phyloP scores from a whole-genome alignment of 495 filamentous ascomycete genomes.

The Physcia stellaris region DNA sequence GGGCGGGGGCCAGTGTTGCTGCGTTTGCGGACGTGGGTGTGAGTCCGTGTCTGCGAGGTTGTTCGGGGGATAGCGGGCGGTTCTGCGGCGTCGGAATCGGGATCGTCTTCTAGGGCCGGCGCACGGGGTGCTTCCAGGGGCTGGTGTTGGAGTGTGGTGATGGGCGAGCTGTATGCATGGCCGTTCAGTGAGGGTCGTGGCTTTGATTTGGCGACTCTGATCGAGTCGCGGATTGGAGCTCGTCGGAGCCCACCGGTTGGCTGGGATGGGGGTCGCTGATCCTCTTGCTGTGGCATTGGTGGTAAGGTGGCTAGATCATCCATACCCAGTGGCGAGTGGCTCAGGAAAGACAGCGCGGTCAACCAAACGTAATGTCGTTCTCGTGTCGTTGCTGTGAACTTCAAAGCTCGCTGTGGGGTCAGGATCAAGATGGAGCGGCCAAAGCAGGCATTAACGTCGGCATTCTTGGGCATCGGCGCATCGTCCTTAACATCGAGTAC shows the following conservation, averaged over 20 bases:
- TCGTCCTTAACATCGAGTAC: conserved; percentile 95
- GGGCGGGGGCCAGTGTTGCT: conserved; percentile 64
- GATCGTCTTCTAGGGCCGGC: not conserved
- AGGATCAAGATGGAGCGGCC: conserved; percentile 91
- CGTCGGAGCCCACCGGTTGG: conserved; percentile 32
- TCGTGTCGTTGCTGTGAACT: conserved; percentile 72
- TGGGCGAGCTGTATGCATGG: conserved; percentile 14
- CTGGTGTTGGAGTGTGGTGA: conserved; percentile 20
- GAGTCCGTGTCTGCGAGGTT: too few species aligned
- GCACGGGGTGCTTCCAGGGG: conserved; percentile 22
- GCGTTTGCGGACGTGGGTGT: conserved; percentile 65
- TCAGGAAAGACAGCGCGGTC: conserved; percentile 84
- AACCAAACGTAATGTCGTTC: conserved; percentile 95
- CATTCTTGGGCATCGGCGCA: conserved; percentile 68
- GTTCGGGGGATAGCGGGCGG: conserved; percentile 56
- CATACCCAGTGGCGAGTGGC: conserved; percentile 64
- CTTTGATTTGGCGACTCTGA: conserved; percentile 74
- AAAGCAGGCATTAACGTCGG: conserved; percentile 44
- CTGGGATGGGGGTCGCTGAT: conserved; percentile 23
- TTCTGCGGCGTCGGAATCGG: conserved; percentile 44
- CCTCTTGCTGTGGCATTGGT: conserved; percentile 38
- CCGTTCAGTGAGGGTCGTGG: conserved; percentile 29
- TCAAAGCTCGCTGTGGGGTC: conserved; percentile 84
- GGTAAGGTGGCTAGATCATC: conserved; percentile 48
- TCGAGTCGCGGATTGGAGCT: conserved; percentile 74